Conservation (phyloP, 1,139 yeast species). For the Waltiozyma solani region DNA sequence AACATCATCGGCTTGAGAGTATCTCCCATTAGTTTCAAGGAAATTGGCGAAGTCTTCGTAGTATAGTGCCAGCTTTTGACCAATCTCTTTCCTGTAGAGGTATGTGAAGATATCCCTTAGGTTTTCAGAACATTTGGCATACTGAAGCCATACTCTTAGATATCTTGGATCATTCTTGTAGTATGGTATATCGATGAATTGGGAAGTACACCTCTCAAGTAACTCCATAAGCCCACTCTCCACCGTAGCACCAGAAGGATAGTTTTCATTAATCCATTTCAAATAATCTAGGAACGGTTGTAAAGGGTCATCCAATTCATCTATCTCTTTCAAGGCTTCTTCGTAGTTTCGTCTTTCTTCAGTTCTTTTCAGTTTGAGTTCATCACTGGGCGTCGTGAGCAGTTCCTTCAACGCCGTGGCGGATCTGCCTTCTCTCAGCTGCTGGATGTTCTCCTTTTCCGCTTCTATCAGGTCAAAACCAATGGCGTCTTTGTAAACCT, state of each 20-base stretch:
- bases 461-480: constrained; percentile 49
- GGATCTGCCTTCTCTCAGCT: constrained; percentile 61
- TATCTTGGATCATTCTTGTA: constrained; percentile 81
- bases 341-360: constrained; percentile 35
- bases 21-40: constrained; percentile 43
- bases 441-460: constrained; percentile 75
- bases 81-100: constrained; percentile 67
- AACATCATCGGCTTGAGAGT: constrained; percentile 53
- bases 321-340: constrained; percentile 31
- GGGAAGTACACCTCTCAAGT: constrained; percentile 64
- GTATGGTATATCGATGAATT: constrained; percentile 51
- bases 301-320: constrained; percentile 74
- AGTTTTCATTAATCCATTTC: constrained; percentile 57
- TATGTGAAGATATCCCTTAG: constrained; percentile 67
- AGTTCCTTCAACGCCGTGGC: constrained; percentile 46
- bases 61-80: constrained; percentile 52
- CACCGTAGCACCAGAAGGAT: constrained; percentile 56
- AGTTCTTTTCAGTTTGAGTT: constrained; percentile 23
- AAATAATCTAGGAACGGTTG: constrained; percentile 65
- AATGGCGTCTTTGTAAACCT: constrained; percentile 11
- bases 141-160: constrained; percentile 71
- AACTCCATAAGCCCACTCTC: constrained; percentile 61
- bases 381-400: constrained; percentile 24
- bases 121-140: constrained; percentile 56
- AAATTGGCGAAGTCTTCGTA: constrained; percentile 75